Conservation (phyloP, 345 rosid species). For the Kernera saxatilis region DNA sequence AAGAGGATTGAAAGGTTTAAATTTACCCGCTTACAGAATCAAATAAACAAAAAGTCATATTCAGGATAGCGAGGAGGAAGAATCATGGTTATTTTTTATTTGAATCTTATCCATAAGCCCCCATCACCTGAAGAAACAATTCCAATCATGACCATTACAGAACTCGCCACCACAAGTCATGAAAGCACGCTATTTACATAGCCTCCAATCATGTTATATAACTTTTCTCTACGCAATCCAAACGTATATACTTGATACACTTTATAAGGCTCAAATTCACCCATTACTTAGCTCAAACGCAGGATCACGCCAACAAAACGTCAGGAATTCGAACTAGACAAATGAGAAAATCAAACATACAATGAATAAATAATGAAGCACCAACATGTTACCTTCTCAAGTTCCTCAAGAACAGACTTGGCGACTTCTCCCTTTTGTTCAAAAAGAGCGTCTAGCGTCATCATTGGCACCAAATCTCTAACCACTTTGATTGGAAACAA, state of each 20-base stretch:
- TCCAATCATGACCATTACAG: background rate
- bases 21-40: too few species aligned
- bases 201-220: background rate
- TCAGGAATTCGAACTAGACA: too few species aligned
- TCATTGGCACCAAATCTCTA: constrained; percentile 89
- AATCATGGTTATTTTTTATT: too few species aligned
- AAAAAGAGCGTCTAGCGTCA: constrained; percentile 81
- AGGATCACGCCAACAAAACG: too few species aligned
- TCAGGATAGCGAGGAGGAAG: too few species aligned
- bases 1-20: too few species aligned
- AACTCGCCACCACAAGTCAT: background rate
- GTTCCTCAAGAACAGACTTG: constrained; percentile 86
- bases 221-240: background rate
- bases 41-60: too few species aligned
- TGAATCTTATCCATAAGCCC: constrained; percentile 92
- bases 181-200: background rate
- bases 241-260: background rate
- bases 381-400: constrained; percentile 59
- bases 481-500: constrained; percentile 48
- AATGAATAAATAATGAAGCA: too few species aligned
- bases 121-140: constrained; percentile 66
- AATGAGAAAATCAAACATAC: too few species aligned
- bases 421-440: constrained; percentile 99
- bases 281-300: too few species aligned
- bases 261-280: too few species aligned